These are phyloP conservation scores for Phanerochaete sordida DNA, from an alignment of 768 basidiomycete species.

Conservation along the genomic window DNA sequence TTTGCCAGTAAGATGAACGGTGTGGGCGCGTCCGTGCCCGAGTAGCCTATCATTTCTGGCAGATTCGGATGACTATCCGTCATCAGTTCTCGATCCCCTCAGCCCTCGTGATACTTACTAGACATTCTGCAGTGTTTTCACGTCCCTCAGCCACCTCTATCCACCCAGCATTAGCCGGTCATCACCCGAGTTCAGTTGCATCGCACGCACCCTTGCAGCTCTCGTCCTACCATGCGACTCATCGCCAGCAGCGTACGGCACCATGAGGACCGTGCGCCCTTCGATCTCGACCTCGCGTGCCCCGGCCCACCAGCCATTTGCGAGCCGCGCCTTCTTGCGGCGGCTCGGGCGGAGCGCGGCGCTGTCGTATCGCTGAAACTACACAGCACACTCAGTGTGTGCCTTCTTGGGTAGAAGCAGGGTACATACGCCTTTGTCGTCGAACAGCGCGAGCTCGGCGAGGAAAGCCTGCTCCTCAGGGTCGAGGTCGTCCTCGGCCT, in stretches of 20 bases:
- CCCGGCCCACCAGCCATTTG: slow-evolving; percentile 49
- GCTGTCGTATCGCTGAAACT: not conserved
- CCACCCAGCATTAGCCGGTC: too few relatives aligned
- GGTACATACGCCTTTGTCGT: slow-evolving; percentile 31
- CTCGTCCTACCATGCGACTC: not conserved
- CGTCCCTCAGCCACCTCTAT: slow-evolving; percentile 47
- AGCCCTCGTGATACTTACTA: slow-evolving; percentile 31
- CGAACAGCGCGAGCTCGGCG: slow-evolving; percentile 8
- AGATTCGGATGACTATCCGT: slow-evolving; percentile 44
- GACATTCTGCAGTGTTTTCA: slow-evolving; percentile 47
- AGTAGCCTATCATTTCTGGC: slow-evolving; percentile 51
- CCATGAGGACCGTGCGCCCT: slow-evolving; percentile 38
- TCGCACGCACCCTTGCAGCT: not conserved
- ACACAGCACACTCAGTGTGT: not conserved
- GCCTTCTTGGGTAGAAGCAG: not conserved
- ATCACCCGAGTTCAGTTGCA: too few relatives aligned
- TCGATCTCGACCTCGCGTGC: slow-evolving; percentile 37
- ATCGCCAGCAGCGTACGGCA: slow-evolving; percentile 36
- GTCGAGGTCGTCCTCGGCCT: not conserved
- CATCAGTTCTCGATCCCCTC: not conserved
- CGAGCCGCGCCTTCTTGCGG: slow-evolving; percentile 22
- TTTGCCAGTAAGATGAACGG: slow-evolving; percentile 52
- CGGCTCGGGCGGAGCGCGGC: not conserved
- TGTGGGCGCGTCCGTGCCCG: slow-evolving; percentile 38
- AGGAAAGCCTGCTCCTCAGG: not conserved